Base-by-base conservation (phyloP, 345 rosid genomes). In the Salix purpurea region DNA sequence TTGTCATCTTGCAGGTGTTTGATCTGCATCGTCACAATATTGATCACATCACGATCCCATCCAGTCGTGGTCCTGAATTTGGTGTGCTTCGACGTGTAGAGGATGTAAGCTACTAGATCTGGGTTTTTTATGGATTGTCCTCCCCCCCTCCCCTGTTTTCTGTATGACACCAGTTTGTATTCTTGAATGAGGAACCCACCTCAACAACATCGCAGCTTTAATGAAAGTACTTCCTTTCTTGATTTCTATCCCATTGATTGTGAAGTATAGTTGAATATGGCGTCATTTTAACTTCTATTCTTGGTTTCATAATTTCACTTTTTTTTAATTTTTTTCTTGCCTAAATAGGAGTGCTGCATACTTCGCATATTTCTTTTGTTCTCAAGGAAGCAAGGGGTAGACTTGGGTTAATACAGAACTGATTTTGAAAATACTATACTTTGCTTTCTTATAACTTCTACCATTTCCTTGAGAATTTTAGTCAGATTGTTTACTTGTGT, bases 21-120 rank as follows among this genome's bases (percentile, higher is more conserved):
- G 99, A 96, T 88, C 89, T 96, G 62, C 99, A 96, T 76, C 95
- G 99, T 13, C 97, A 96, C 85, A 85, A 91, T 79, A 96, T 96
- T 80, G 99, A 96, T 87, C 92, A 96, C 64, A 92, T 96, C 54
- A 89, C 92, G 61, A 83, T 96, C 70, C 98, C 95, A 67, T 92
- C 97, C 65, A 81, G 82, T 30, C 91, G 93, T 70, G 97, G 98
- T 65, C 87, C 83, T 46, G 91, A 91, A 79, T 91, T 87, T 81
- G 97, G 97, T 75, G 86, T 90, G 74, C 97, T 96, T 85, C 90
- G 82, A 65, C 99, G 99, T 44, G 88, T 96, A 62, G 92, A 88
- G 70, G 98, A 96, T 77, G 99, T 93, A 91, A 89, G 96, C 50
- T 37, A 24, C 56, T 71, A 73, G 18, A 71, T 65, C 54, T 79